Evolutionary conservation across 352 stramenopile species (phyloP).

Genomic region (Globisporangium nodosum): DNA sequence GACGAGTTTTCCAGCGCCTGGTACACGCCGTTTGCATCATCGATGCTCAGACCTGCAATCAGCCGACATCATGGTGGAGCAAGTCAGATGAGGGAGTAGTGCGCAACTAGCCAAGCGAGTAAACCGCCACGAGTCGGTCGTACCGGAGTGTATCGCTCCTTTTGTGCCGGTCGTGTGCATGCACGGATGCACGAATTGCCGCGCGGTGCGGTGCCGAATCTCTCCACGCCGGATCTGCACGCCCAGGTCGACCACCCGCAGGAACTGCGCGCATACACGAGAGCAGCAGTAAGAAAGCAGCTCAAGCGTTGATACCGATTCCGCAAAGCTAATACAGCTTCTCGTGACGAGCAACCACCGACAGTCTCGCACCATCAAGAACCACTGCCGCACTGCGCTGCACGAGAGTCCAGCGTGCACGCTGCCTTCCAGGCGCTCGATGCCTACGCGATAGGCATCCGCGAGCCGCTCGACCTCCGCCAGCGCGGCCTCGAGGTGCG

Average conservation of each 20-base stretch:
- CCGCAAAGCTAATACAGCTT: too few relatives aligned
- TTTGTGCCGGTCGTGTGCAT: conserved; percentile 63
- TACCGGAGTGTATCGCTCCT: conserved; percentile 50
- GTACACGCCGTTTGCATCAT: conserved; percentile 66
- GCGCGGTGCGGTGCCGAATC: conserved; percentile 42
- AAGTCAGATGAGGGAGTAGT: background rate
- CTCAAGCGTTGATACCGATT: background rate
- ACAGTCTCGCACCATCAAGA: conserved; percentile 32
- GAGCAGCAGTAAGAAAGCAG: background rate
- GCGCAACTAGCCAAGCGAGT: background rate
- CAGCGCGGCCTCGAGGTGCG: conserved; percentile 41
- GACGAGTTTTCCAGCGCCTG: conserved; percentile 31
- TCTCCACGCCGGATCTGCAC: conserved; percentile 74
- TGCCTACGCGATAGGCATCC: conserved; percentile 23
- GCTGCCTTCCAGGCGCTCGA: conserved; percentile 41
- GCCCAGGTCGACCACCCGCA: conserved; percentile 56
- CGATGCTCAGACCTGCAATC: conserved; percentile 53
- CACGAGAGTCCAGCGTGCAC: conserved; percentile 30
- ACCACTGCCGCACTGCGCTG: conserved; percentile 45
- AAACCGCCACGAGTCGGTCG: background rate
- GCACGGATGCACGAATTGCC: conserved; percentile 30
- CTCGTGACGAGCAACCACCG: too few relatives aligned
- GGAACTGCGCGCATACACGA: conserved; percentile 28
- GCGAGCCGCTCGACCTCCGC: conserved; percentile 45
- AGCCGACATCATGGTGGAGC: background rate